A percentile compares a stretch with the other conserved stretches of the same genome.
Conservation (phyloP, 257 asterid species). For the Salvia miltiorrhiza region DNA sequence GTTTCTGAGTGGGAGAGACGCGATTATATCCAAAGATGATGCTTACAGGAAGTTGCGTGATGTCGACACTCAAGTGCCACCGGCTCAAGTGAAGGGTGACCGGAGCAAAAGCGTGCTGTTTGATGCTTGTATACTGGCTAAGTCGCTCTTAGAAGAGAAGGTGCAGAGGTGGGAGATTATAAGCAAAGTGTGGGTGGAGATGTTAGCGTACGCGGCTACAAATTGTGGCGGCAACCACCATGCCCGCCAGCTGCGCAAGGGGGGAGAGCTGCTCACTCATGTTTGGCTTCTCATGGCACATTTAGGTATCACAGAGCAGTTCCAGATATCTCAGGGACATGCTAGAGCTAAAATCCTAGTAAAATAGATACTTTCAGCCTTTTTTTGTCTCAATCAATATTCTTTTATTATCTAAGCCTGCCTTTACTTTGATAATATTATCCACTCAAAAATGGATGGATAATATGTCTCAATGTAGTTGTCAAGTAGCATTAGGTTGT, state of each 20-base stretch:
- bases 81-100: slow-evolving; percentile 52
- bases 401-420: no score
- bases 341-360: slow-evolving; percentile 48
- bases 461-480: no score
- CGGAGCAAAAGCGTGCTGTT: slow-evolving; percentile 58
- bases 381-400: not conserved
- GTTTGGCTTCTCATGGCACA: slow-evolving; percentile 69
- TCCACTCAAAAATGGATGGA: no score
- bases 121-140: slow-evolving; percentile 47
- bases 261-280: slow-evolving; percentile 60
- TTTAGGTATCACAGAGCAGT: slow-evolving; percentile 51
- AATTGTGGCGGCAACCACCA: slow-evolving; percentile 50
- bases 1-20: slow-evolving; percentile 33
- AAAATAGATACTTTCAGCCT: no score
- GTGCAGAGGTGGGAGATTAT: slow-evolving; percentile 29
- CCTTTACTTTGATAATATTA: no score
- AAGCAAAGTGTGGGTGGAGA: slow-evolving; percentile 43
- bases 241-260: slow-evolving; percentile 54
- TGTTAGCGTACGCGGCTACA: slow-evolving; percentile 45
- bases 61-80: slow-evolving; percentile 40
- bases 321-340: slow-evolving; percentile 49
- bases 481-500: no score
- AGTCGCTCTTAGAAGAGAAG: not conserved
- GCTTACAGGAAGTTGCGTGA: slow-evolving; percentile 31
- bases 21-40: not conserved